Evolutionary conservation across 352 stramenopile genomes (phyloP), one percentile per base, ranked within the genome.

Genomic region (Phytophthora citrophthora): DNA sequence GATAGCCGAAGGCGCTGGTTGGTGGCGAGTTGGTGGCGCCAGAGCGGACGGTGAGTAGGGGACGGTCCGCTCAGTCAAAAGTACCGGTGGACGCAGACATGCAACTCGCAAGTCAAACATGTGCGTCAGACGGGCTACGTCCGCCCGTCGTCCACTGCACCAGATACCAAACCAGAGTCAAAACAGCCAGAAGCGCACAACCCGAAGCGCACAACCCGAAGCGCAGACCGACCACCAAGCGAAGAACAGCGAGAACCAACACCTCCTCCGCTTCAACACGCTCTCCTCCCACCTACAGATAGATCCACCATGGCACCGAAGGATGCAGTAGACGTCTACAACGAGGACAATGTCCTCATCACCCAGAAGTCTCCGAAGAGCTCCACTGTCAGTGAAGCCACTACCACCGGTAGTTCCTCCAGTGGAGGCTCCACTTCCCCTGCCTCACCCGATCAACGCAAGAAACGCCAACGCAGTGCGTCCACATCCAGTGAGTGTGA

Each of bases 261-360:
- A 9, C 34, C 34, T 26, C n/a, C 52, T 57, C 47, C 27, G 15
- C 58, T 43, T 61, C 44, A 40, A 41, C 40, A 10, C 55, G 11
- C 36, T 20, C 4, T 24, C 38, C 16, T n/a, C 32, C 32, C 27
- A 47, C 27, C 29, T 8, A 31, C 43, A 47, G 6, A 54, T 34
- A 57, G 20, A 20, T 20, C 20, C 49, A 64, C 38, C 64, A 85
- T 85, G 76, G 61, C 76, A 31, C 72, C 72, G n/a, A 85, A 81
- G 72, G 64, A 85, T 24, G 70, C 68, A 64, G 40, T 23, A 31
- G 59, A 70, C 44, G 38, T 38, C 10, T 58, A 68, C 38, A 32
- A 54, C 20, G 45, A 26, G 39, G 24, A 46, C 32, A 34, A 50
- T 13, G 45, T 54, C 50, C 11, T 34, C 29, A 51, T 12, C 43